These are phyloP conservation scores for Filosporella fistucella DNA, from an alignment of 495 filamentous ascomycete species.

Conservation along the genomic window DNA sequence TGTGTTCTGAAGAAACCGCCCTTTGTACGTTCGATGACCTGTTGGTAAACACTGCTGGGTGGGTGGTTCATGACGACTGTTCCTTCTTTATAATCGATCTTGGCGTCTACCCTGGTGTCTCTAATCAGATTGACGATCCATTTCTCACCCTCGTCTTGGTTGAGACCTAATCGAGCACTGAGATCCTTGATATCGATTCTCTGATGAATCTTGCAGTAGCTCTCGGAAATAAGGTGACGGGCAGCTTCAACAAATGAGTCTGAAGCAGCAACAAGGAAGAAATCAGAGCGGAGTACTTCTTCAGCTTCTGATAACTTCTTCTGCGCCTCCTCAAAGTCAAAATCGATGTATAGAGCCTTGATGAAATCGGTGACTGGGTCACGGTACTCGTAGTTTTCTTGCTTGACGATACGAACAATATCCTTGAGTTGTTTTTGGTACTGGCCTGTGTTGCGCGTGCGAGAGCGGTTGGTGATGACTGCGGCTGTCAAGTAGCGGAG, in stretches of 20 bases:
- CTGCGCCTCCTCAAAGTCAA: slow-evolving; percentile 98
- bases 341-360: slow-evolving; percentile 93
- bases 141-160: slow-evolving; percentile 94
- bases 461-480: slow-evolving; percentile 90
- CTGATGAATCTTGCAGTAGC: slow-evolving; percentile 99
- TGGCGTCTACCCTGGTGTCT: slow-evolving; percentile 94
- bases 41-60: slow-evolving; percentile 95
- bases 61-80: slow-evolving; percentile 99
- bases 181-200: slow-evolving; percentile 97
- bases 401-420: slow-evolving; percentile 86
- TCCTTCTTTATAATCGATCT: slow-evolving; percentile 98
- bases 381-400: slow-evolving; percentile 95
- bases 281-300: slow-evolving; percentile 86
- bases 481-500: slow-evolving; percentile 91
- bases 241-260: slow-evolving; percentile 93
- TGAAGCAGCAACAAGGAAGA: slow-evolving; percentile 83
- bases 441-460: slow-evolving; percentile 72
- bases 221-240: slow-evolving; percentile 93
- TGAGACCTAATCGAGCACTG: slow-evolving; percentile 81
- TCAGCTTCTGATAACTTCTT: slow-evolving; percentile 86
- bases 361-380: slow-evolving; percentile 96
- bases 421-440: slow-evolving; percentile 99
- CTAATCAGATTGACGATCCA: slow-evolving; percentile 99
- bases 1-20: slow-evolving; percentile 89
- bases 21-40: slow-evolving; percentile 96